Conservation (phyloP, 2,329 filamentous ascomycete species). For the Pseudophaeomoniella oleicola region DNA sequence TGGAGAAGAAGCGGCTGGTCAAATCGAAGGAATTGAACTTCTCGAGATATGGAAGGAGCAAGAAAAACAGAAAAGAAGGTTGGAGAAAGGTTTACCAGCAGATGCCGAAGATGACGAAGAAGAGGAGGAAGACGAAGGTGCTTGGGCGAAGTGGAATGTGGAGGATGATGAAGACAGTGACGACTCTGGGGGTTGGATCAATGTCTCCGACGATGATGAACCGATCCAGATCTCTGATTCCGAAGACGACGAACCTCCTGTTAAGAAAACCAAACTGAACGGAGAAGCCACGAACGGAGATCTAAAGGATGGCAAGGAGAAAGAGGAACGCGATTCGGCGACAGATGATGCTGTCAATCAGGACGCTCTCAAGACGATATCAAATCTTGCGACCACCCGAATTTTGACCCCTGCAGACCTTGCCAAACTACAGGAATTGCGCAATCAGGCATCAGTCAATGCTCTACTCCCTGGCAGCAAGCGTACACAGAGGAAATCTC, state of each 20-base stretch:
- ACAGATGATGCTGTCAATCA: slow-evolving; percentile 16
- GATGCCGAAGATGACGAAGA: slow-evolving; percentile 49
- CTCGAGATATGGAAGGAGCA: slow-evolving; percentile 90
- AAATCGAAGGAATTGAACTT: slow-evolving; percentile 83
- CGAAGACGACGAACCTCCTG: slow-evolving; percentile 56
- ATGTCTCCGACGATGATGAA: slow-evolving; percentile 62
- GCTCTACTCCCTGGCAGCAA: slow-evolving; percentile 36
- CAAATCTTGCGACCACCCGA: slow-evolving; percentile 75
- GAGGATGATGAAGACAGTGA: slow-evolving; percentile 43
- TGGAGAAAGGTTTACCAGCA: slow-evolving; percentile 50
- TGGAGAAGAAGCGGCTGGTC: slow-evolving; percentile 65
- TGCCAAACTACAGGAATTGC: slow-evolving; percentile 84
- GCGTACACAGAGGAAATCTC: slow-evolving; percentile 19
- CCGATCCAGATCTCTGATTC: slow-evolving; percentile 58
- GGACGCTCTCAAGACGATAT: slow-evolving; percentile 18
- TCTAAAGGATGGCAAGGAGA: not conserved
- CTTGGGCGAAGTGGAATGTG: slow-evolving; percentile 43
- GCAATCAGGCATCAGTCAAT: slow-evolving; percentile 56
- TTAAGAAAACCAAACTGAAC: not conserved
- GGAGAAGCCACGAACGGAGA: not conserved
- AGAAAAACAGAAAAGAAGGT: slow-evolving; percentile 58
- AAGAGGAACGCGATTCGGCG: not conserved
- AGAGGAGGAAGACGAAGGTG: slow-evolving; percentile 39
- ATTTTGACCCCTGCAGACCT: slow-evolving; percentile 93
- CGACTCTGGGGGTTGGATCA: slow-evolving; percentile 83